Percentiles rank a stretch among this genome's conserved stretches.
Conservation (phyloP, 2,329 filamentous ascomycete species). For the Microcyclospora tardicrescens region DNA sequence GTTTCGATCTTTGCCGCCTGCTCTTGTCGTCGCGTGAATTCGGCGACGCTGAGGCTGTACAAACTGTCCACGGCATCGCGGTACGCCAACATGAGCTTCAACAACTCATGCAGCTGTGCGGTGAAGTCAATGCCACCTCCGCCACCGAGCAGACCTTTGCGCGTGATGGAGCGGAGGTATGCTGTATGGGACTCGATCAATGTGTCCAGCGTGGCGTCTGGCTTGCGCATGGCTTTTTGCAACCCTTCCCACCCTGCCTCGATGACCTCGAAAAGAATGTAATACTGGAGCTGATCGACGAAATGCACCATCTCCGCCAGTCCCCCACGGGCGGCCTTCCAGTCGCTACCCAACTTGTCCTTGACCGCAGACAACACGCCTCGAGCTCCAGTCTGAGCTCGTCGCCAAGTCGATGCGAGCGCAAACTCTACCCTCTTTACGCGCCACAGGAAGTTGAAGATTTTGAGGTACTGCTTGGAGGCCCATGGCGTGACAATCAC, state of each 20-base stretch:
- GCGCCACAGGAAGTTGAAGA: slow-evolving; percentile 98
- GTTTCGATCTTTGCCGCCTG: slow-evolving; percentile 59
- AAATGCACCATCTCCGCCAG: slow-evolving; percentile 99
- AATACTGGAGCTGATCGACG: slow-evolving; percentile 92
- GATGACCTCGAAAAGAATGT: slow-evolving; percentile 97
- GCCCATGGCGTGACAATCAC: slow-evolving; percentile 95
- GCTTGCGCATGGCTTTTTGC: slow-evolving; percentile 59
- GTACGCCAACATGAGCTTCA: slow-evolving; percentile 88
- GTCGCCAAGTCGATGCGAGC: slow-evolving; percentile 78
- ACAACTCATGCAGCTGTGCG: slow-evolving; percentile 76
- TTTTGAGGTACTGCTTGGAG: slow-evolving; percentile 90
- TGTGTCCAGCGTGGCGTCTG: slow-evolving; percentile 85
- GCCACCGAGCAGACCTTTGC: slow-evolving; percentile 84
- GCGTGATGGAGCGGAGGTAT: slow-evolving; percentile 87
- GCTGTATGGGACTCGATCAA: slow-evolving; percentile 81
- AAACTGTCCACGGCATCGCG: slow-evolving; percentile 87
- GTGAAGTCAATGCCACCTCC: slow-evolving; percentile 54
- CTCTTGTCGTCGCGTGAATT: slow-evolving; percentile 87
- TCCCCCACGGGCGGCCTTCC: slow-evolving; percentile 79
- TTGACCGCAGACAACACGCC: slow-evolving; percentile 75
- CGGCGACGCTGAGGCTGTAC: slow-evolving; percentile 87
- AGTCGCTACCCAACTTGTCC: slow-evolving; percentile 48
- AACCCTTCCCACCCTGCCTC: slow-evolving; percentile 90
- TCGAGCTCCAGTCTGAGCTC: slow-evolving; percentile 86
- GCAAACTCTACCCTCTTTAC: slow-evolving; percentile 97